Evolutionary conservation across 352 stramenopile species (phyloP).

Genomic region (Aphanomyces cochlioides): DNA sequence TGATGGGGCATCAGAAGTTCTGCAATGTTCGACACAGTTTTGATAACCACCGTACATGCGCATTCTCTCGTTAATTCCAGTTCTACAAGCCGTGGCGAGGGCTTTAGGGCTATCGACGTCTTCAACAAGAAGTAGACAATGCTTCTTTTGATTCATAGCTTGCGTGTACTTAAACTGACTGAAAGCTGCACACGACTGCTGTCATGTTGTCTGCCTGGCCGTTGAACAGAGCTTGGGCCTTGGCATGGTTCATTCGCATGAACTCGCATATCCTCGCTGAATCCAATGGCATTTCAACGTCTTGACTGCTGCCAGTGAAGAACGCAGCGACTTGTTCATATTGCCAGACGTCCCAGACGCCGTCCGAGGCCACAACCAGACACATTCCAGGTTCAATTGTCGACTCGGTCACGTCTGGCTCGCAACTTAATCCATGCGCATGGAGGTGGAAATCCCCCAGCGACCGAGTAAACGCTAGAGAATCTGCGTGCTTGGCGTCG

Average conservation of each 20-base stretch:
- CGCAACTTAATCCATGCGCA: constrained; percentile 60
- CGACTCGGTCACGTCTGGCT: constrained; percentile 55
- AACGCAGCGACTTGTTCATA: constrained; percentile 61
- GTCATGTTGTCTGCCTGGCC: constrained; percentile 88
- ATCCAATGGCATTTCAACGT: neutral
- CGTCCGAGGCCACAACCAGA: constrained; percentile 71
- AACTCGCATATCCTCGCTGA: constrained; percentile 33
- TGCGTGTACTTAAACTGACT: no score
- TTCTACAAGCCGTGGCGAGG: no score
- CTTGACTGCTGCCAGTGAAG: constrained; percentile 31
- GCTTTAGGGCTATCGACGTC: no score
- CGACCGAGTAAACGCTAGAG: constrained; percentile 83
- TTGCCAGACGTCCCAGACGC: constrained; percentile 88
- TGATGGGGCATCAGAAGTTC: no score
- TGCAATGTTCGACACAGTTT: no score
- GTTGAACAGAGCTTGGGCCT: constrained; percentile 62
- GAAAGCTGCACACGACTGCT: constrained; percentile 40
- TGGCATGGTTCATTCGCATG: constrained; percentile 57
- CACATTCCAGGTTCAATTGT: constrained; percentile 39
- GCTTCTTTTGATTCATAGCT: no score
- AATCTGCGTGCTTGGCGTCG: constrained; percentile 59
- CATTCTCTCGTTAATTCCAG: no score
- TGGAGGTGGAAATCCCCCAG: constrained; percentile 87
- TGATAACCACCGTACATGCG: no score
- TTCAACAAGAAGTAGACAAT: no score